Evolutionary conservation across 2,329 filamentous ascomycete genomes (phyloP), one percentile per base, ranked within the genome.

Genomic region (Dendrostoma leiphaemia): DNA sequence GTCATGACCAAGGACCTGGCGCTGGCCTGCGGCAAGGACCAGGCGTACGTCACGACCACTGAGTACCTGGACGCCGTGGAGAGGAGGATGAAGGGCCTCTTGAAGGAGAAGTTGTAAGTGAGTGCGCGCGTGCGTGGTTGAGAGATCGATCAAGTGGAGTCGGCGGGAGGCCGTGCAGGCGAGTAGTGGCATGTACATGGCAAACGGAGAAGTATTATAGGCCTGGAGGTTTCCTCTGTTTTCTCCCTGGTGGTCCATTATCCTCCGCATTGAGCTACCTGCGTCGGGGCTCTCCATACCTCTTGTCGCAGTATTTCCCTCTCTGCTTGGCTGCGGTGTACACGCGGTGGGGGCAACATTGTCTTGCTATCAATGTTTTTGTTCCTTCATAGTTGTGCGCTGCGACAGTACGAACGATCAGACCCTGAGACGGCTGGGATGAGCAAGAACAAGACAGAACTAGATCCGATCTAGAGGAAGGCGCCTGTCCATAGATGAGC

Each of bases 1-100:
- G 89, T 97, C 78, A 99, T 97, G 94, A 99, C 94, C 73, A 99
- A 99, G 85, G 94, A 99, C 74, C 77, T 99, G 65, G 94, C 94
- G n/a, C 83, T 97, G 56, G 89, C 92, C 46, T 94, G 90, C 71
- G 94, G 94, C 66, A 92, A 92, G 81, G 91, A 88, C 65, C 84
- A 84, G 65, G 87, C 90, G 68, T 97, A 92, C 76, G 94, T 96
- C 63, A 97, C 91, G 50, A 97, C 93, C 54, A 83, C 80, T 63
- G 89, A 96, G 78, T 99, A 97, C 78, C 77, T 99, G 68, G 84
- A 89, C 68, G 93, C 93, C 37, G 93, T 97, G 48, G 93, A 97
- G 85, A 86, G 84, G 74, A 81, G 91, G 67, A 81, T 99, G 77
- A 92, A 93, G 84, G 77, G 77, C 61, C 84, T 84, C 63, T 77